Evolutionary conservation across 768 basidiomycete species (phyloP).

Genomic region (Leccinellum rugosiceps): DNA sequence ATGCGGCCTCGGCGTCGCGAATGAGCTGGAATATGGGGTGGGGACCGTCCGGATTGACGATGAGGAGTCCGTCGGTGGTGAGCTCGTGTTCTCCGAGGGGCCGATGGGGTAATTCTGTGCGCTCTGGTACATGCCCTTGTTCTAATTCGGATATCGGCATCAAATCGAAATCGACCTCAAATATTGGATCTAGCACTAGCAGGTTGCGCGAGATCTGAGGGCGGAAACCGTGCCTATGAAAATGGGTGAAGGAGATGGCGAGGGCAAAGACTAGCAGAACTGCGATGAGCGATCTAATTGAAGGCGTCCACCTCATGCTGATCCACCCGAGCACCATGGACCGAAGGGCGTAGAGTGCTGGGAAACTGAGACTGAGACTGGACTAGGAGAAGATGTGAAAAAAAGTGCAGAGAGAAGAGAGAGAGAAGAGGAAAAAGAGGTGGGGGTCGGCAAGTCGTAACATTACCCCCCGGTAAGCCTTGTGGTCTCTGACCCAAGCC

Average conservation of each 20-base stretch:
- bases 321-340: background rate
- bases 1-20: slow-evolving; percentile 32
- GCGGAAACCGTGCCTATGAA: background rate
- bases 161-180: background rate
- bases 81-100: slow-evolving; percentile 19
- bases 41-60: slow-evolving; percentile 33
- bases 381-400: background rate
- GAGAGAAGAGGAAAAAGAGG: no score
- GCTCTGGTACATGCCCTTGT: background rate
- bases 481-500: no score
- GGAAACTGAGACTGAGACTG: background rate
- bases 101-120: background rate
- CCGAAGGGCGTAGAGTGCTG: background rate
- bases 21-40: slow-evolving; percentile 48
- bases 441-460: no score
- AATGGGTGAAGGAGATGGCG: background rate
- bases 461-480: no score
- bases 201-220: background rate
- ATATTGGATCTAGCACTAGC: background rate
- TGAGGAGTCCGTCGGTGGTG: slow-evolving; percentile 30
- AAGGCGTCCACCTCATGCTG: background rate
- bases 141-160: background rate
- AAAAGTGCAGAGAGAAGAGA: no score
- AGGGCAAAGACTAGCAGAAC: background rate
- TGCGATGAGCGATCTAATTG: background rate